Evolutionary conservation across 495 filamentous ascomycete species (phyloP).

Genomic region (Penicillium dipodomyicola): DNA sequence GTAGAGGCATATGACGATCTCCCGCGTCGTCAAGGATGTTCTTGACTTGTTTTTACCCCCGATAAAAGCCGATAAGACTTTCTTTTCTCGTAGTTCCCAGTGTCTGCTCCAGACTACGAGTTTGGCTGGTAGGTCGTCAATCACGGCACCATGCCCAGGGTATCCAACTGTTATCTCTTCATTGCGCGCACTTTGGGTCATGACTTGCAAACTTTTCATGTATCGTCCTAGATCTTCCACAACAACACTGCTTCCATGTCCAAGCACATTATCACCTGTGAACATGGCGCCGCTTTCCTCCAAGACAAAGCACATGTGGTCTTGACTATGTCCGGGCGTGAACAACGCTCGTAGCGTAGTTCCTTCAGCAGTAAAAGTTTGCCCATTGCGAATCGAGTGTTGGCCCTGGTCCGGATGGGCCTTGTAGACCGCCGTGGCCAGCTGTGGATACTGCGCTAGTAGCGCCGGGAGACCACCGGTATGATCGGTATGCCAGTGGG

Average conservation of each 20-base stretch:
- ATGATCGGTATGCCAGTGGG: slow-evolving; percentile 85
- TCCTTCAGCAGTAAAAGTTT: slow-evolving; percentile 39
- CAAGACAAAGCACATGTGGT: slow-evolving; percentile 51
- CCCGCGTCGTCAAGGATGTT: slow-evolving; percentile 33
- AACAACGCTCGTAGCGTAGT: slow-evolving; percentile 42
- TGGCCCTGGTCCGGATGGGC: slow-evolving; percentile 49
- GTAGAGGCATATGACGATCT: slow-evolving; percentile 23
- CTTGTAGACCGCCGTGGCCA: slow-evolving; percentile 37
- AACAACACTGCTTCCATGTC: slow-evolving; percentile 34
- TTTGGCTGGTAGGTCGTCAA: slow-evolving; percentile 34
- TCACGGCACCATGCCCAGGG: slow-evolving; percentile 41
- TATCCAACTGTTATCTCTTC: slow-evolving; percentile 38
- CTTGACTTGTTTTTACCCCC: slow-evolving; percentile 15
- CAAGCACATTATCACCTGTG: slow-evolving; percentile 70
- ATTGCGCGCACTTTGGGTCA: slow-evolving; percentile 29
- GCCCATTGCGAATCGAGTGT: slow-evolving; percentile 38
- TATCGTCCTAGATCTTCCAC: slow-evolving; percentile 39
- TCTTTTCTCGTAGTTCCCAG: slow-evolving; percentile 37
- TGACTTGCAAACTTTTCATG: slow-evolving; percentile 35
- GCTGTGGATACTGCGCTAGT: slow-evolving; percentile 48
- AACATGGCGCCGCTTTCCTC: slow-evolving; percentile 72
- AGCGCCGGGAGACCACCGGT: slow-evolving; percentile 66
- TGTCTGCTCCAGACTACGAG: slow-evolving; percentile 31
- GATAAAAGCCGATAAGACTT: slow-evolving; percentile 28
- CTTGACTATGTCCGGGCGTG: slow-evolving; percentile 41